Evolutionary conservation across 31 red algal species (phyloP), one percentile per base, ranked within the genome.

Genomic region (Asparagopsis taxiformis): DNA sequence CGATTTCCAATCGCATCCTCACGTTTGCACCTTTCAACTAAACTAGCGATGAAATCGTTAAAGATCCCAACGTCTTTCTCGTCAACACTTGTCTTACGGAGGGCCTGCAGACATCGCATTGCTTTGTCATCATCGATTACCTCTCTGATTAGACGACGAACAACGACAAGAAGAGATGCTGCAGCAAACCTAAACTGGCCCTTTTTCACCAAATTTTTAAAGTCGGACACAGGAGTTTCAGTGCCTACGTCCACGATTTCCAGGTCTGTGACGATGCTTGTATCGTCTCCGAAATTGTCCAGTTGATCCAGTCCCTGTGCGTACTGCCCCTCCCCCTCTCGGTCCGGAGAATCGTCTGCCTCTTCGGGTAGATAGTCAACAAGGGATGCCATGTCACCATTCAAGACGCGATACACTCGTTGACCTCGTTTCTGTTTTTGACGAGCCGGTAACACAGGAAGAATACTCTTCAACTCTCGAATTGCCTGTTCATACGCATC

Each of bases 91-190:
- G 66, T 51, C 34, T 74, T 59, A 41, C 68, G 38, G 11, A 89
- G 53, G 1, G 59, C 66, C 37, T 80, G 55, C 17, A 89, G 38
- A 48, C 85, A 80, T 22, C 54, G 31, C 32, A 80, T 74, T 62
- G 74, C 85, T 66, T 74, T 89, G 5, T 89, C 85, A 60, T 79
- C 59, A 30, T 74, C 75, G 16, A 51, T 53, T 0, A 67, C 58
- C 19, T 89, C 85, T 22, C 85, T 22, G 19, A 89, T 74, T 50
- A 89, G 20, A 13, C 85, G 65, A 9, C 56, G 54, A n/a, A 89
- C 68, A 11, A 89, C 36, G 0, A 80, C 68, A 46, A 77, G 55
- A 37, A 89, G 38, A 30, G 85, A 89, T 35, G 25, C 22, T 20
- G 85, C 75, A 2, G 67, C 85, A 63, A 79, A 80, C 22, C 63